Evolutionary conservation across 768 basidiomycete species (phyloP).

Genomic region (Phaeotremella skinneri): DNA sequence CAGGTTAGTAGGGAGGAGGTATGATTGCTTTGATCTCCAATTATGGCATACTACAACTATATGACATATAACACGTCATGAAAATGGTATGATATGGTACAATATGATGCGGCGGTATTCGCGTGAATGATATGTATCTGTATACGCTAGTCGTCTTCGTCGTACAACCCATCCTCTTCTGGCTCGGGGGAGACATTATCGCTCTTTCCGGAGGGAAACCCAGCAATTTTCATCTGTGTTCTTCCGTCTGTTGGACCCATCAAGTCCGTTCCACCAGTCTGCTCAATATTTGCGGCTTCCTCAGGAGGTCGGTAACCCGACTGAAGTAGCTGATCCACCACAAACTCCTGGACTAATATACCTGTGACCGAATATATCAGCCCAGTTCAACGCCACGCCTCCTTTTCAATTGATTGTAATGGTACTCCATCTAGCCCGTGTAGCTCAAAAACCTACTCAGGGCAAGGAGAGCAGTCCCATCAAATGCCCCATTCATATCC

Average conservation of each 20-base stretch:
- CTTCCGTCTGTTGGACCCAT: not conserved
- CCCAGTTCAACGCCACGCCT: not conserved
- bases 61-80: too few species aligned
- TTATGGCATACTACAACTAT: too few species aligned
- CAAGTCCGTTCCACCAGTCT: slow-evolving; percentile 3
- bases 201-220: not conserved
- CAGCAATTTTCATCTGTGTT: not conserved
- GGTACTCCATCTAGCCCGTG: not conserved
- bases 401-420: too few species aligned
- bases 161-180: not conserved
- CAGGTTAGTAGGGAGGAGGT: slow-evolving; percentile 30
- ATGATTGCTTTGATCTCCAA: not conserved
- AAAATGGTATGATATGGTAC: too few species aligned
- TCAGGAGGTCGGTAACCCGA: slow-evolving; percentile 9
- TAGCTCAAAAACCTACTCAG: slow-evolving; percentile 22
- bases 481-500: slow-evolving; percentile 34
- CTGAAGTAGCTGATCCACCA: slow-evolving; percentile 9
- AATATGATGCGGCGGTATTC: too few species aligned
- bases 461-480: slow-evolving; percentile 34
- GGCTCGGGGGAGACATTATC: not conserved
- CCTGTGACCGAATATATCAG: slow-evolving; percentile 4
- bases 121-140: not conserved
- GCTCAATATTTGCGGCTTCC: not conserved
- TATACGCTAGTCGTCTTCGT: not conserved
- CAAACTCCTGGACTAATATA: slow-evolving; percentile 20